These are phyloP conservation scores for Sphaceloma murrayae DNA, from an alignment of 2,329 filamentous ascomycete genomes.

Conservation along the genomic window DNA sequence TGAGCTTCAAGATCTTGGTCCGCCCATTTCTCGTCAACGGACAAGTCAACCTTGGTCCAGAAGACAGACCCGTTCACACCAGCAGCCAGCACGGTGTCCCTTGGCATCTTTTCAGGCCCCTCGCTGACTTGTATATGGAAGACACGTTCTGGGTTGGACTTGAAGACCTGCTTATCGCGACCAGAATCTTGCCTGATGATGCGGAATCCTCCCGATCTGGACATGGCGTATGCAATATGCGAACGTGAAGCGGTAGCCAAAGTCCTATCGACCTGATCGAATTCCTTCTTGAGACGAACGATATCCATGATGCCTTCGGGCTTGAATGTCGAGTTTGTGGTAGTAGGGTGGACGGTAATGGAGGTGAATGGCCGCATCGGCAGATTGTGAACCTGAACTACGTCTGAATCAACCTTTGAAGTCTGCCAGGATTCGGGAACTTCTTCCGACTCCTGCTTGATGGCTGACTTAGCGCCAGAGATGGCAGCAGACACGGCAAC, in stretches of 20 bases:
- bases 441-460: slow-evolving; percentile 39
- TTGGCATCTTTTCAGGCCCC: slow-evolving; percentile 38
- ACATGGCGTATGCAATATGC: slow-evolving; percentile 90
- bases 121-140: slow-evolving; percentile 74
- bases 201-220: slow-evolving; percentile 82
- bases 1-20: slow-evolving; percentile 71
- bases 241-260: slow-evolving; percentile 80
- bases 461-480: slow-evolving; percentile 17
- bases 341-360: slow-evolving; percentile 58
- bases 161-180: slow-evolving; percentile 83
- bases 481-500: slow-evolving; percentile 19
- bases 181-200: slow-evolving; percentile 93
- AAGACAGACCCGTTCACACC: slow-evolving; percentile 95
- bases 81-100: slow-evolving; percentile 81
- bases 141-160: slow-evolving; percentile 81
- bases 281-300: slow-evolving; percentile 90
- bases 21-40: slow-evolving; percentile 62
- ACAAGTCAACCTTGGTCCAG: slow-evolving; percentile 73
- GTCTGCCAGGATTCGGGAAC: slow-evolving; percentile 89
- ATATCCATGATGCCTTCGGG: slow-evolving; percentile 83
- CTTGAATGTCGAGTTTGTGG: slow-evolving; percentile 54
- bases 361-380: slow-evolving; percentile 94
- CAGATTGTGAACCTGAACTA: slow-evolving; percentile 71
- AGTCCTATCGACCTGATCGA: slow-evolving; percentile 92
- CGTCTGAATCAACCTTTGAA: slow-evolving; percentile 54